phyloP scores from a whole-genome alignment of 23 red algal genomes.

The Gracilaria caudata region DNA sequence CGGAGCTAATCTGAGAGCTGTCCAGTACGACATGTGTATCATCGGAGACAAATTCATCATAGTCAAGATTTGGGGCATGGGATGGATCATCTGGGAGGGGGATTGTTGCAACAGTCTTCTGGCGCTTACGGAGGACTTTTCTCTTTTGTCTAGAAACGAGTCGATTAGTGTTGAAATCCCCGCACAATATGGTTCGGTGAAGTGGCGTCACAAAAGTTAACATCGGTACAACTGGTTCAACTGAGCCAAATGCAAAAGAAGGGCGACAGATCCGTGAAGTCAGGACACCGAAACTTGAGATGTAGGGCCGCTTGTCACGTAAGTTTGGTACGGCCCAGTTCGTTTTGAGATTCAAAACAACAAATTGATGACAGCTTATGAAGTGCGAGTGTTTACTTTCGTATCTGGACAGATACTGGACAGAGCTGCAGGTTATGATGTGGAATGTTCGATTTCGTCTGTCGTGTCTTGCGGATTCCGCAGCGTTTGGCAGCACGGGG shows the following conservation, averaged over 20 bases:
- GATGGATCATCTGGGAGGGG: background rate
- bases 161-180: background rate
- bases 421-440: too few species aligned
- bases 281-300: too few species aligned
- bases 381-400: too few species aligned
- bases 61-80: conserved; percentile 3
- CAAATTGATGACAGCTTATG: too few species aligned
- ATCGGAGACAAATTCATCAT: conserved; percentile 67
- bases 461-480: too few species aligned
- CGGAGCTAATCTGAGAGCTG: conserved; percentile 27
- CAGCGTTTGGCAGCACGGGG: too few species aligned
- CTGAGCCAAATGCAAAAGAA: background rate
- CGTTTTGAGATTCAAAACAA: too few species aligned
- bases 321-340: too few species aligned
- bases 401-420: too few species aligned
- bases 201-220: background rate
- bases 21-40: conserved; percentile 76
- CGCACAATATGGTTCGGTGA: background rate
- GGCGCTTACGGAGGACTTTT: background rate
- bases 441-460: too few species aligned
- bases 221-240: background rate
- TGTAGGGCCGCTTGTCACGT: too few species aligned
- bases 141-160: background rate
- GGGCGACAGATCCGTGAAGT: too few species aligned
- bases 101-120: background rate